Evolutionary conservation across 306 rosid genomes (phyloP).

Genomic region (Citrullus amarus): DNA sequence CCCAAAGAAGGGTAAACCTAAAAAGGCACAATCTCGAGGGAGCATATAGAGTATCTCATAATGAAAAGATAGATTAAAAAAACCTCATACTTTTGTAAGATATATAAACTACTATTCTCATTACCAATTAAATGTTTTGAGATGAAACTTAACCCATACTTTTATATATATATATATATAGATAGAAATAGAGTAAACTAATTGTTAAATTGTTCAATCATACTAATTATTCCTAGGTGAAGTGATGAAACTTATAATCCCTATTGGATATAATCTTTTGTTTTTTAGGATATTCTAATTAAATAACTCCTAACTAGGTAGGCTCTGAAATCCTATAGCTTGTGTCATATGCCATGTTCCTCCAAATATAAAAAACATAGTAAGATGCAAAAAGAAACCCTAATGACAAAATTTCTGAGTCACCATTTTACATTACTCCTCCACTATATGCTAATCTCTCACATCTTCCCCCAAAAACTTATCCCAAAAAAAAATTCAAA

Average conservation of each 20-base stretch:
- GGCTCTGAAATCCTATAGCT: not conserved
- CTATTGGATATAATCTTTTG: not conserved
- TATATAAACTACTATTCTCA: too few relatives aligned
- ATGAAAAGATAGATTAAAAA: too few relatives aligned
- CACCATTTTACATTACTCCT: not conserved
- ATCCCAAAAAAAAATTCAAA: not conserved
- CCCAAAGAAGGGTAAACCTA: too few relatives aligned
- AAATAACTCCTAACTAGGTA: not conserved
- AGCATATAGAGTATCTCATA: too few relatives aligned
- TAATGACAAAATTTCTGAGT: slow-evolving; percentile 2
- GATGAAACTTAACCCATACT: too few relatives aligned
- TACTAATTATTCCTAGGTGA: not conserved
- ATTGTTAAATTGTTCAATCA: not conserved
- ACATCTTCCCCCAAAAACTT: not conserved
- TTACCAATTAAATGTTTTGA: too few relatives aligned
- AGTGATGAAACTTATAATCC: not conserved
- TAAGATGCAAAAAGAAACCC: not conserved
- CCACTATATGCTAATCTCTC: not conserved
- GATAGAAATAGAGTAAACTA: not conserved
- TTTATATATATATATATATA: too few relatives aligned
- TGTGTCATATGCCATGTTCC: not conserved
- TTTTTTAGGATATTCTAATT: not conserved
- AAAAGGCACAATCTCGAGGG: too few relatives aligned
- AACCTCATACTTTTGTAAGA: too few relatives aligned
- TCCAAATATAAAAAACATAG: not conserved